phyloP scores from a whole-genome alignment of 2,329 filamentous ascomycete genomes.

The Paraphoma sp. region DNA sequence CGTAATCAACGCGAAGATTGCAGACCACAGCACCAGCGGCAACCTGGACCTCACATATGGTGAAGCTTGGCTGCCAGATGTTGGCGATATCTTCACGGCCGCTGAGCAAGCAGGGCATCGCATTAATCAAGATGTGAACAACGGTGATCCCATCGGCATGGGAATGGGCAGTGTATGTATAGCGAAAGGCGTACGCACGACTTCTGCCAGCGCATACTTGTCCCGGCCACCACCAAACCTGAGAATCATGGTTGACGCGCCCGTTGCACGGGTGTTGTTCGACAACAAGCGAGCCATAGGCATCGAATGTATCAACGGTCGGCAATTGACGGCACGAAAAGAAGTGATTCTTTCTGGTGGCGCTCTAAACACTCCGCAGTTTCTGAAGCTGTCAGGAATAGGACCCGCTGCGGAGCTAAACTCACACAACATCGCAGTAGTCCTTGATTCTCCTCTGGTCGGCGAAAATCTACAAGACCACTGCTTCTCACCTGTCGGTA shows the following conservation, averaged over 20 bases:
- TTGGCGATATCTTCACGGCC: constrained; percentile 55
- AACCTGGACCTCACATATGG: constrained; percentile 58
- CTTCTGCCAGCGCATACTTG: constrained; percentile 59
- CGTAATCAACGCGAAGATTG: constrained; percentile 52
- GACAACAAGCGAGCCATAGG: constrained; percentile 6
- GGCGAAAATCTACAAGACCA: constrained; percentile 68
- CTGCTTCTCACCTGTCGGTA: constrained; percentile 6
- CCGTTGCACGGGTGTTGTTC: constrained; percentile 41
- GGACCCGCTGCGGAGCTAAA: constrained; percentile 61
- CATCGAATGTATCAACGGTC: constrained; percentile 3
- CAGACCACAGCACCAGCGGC: constrained; percentile 58
- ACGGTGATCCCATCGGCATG: constrained; percentile 65
- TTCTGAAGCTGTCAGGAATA: constrained; percentile 68
- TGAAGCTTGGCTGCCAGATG: constrained; percentile 57
- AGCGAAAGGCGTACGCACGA: constrained; percentile 57
- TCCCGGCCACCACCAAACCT: constrained; percentile 55
- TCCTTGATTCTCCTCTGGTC: constrained; percentile 65
- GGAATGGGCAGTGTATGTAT: constrained; percentile 58
- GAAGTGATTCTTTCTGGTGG: constrained; percentile 47
- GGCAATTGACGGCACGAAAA: constrained; percentile 1
- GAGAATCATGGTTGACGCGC: constrained; percentile 54
- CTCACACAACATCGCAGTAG: constrained; percentile 58
- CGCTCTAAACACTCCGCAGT: constrained; percentile 66
- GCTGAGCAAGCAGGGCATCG: constrained; percentile 55
- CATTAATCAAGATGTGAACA: constrained; percentile 64